Evolutionary conservation across 805 yeast species (phyloP).

Genomic region (Wickerhamiella azyma): DNA sequence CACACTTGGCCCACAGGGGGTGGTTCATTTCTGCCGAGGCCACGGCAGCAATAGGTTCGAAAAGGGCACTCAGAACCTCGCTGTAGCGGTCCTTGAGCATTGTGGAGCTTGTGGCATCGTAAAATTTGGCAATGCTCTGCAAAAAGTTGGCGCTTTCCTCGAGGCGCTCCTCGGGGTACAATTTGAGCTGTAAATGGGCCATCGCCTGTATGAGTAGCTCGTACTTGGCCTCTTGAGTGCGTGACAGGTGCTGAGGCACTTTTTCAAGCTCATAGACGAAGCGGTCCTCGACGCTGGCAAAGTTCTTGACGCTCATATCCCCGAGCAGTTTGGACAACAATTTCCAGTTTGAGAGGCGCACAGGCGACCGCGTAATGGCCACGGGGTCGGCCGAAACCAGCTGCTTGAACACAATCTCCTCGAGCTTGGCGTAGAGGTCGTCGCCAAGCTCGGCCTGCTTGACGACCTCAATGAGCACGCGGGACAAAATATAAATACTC

Average conservation of each 20-base stretch:
- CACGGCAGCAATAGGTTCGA: conserved; percentile 70
- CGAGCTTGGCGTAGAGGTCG: conserved; percentile 68
- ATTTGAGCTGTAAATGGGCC: conserved; percentile 65
- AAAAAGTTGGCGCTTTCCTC: conserved; percentile 91
- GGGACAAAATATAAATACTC: conserved; percentile 74
- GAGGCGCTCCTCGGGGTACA: conserved; percentile 76
- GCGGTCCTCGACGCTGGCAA: conserved; percentile 79
- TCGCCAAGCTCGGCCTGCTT: conserved; percentile 75
- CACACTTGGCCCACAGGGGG: conserved; percentile 86
- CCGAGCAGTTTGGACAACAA: conserved; percentile 81
- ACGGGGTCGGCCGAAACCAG: conserved; percentile 75
- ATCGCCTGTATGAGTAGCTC: conserved; percentile 79
- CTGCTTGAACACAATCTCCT: conserved; percentile 87
- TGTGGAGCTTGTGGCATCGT: conserved; percentile 47
- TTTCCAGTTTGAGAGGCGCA: conserved; percentile 88
- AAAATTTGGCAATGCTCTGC: conserved; percentile 75
- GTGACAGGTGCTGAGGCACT: conserved; percentile 41
- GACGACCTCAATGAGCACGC: conserved; percentile 86
- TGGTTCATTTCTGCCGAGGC: conserved; percentile 91
- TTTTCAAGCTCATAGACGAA: conserved; percentile 88
- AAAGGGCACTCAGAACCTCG: conserved; percentile 61
- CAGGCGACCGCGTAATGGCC: conserved; percentile 48
- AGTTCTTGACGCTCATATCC: conserved; percentile 73
- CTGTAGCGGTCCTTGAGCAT: conserved; percentile 65
- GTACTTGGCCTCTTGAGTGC: conserved; percentile 44